Base-by-base conservation (phyloP, 1,139 yeast genomes). In the Yamadazyma songkhlaensis region DNA sequence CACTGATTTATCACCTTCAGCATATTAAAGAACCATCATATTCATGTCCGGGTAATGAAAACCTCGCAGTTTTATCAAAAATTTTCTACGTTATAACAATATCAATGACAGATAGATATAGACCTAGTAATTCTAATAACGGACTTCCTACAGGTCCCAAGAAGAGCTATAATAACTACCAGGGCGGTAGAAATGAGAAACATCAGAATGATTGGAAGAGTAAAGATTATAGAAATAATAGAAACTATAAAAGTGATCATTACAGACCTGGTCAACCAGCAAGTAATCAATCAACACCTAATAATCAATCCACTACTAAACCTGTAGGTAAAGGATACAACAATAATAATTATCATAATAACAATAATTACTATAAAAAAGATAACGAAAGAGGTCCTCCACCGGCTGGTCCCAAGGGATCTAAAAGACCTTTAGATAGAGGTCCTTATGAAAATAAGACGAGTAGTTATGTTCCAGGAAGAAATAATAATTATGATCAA, bases 71-170 rank as follows among this genome's bases (percentile, higher is more conserved):
- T 25, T 35, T 35, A 22, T 20, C 28, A 15, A 31, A 23, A 23
- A 31, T 20, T 29, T 29, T 28, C 26, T 14, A 35, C 12, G 27
- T 26, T 26, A 12, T 9, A 23, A n/a, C 12, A 12, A 15, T 25
- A 29, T 11, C 25, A 12, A 69, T 70, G 76, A 67, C 75, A 26
- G 74, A 69, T 39, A 59, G 67, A 43, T 64, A 64, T 43, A 66
- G 70, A 52, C 72, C 20, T 17, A 17, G 6, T 17, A 17, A 17
- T 17, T 17, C 20, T 17, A 17, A 17, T 6, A 17, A 17, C 20
- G 20, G 20, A 17, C 20, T 50, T 11, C 45, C 48, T 13, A 41
- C 60, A 1, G 71, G 69, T 4, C 70, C 71, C 2, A 60, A 55
- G 38, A 63, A 61, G 4, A 49, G 60, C 36, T 24, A 34, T 9